Evolutionary conservation across 2,329 filamentous ascomycete genomes (phyloP), one percentile per base, ranked within the genome.

Genomic region (Cadophora gregata): DNA sequence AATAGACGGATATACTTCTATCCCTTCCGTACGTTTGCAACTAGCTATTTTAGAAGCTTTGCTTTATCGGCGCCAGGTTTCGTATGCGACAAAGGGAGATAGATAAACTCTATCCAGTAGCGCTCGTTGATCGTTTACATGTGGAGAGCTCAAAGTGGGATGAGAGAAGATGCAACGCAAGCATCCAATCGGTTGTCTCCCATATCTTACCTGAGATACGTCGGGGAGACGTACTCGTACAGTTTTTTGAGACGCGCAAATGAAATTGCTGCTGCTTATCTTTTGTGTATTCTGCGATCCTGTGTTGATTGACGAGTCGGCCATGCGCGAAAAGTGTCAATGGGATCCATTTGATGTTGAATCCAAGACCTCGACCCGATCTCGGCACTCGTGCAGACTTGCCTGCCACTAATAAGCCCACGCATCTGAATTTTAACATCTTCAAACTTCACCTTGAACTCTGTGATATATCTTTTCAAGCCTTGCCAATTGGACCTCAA

Each of bases 61-160:
- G 31, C 36, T 31, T 14, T 24, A 24, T 33, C 31, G 21, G 29
- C 27, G 33, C 12, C 19, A 24, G 29, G 21, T 12, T 33, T 1
- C 9, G 53, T 38, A 27, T 12, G n/a, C 16, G 51, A 56, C 3
- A 21, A 16, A 16, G 31, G 31, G 19, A 56, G 48, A 31, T 29
- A 51, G 48, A 56, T 56, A 56, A 38, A 51, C 6, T 51, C 48
- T 56, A 21, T 38, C 53, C 29, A 56, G 53, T 56, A 38, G 31
- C 12, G 9, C 16, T 55, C 51, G 27, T n/a, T 16, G 51, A 55
- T 55, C 51, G 14, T 38, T 55, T 56, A 56, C 29, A 10, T 38
- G 33, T 56, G 53, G 53, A 56, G 53, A 51, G 48, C 48, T 51
- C 48, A 51, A 56, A 56, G 53, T 56, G 53, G 53, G 31, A 56